Conservation (phyloP, 1,139 yeast species). For the Kurtzmaniella quercitrusa region DNA sequence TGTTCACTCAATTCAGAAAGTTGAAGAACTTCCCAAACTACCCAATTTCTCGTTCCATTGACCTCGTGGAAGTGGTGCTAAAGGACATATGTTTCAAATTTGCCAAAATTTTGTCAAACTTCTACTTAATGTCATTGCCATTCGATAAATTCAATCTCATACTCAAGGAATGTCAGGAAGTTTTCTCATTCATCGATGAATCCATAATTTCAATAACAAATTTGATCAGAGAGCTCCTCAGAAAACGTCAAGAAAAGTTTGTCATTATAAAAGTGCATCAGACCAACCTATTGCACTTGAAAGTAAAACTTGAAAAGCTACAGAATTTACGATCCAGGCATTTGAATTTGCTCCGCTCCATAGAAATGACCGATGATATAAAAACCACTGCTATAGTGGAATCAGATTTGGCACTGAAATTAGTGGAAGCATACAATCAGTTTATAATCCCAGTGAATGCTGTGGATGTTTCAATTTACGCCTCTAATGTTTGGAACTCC, state of each 20-base stretch:
- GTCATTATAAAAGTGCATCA: constrained; percentile 58
- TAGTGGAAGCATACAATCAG: constrained; percentile 30
- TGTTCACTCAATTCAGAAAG: constrained; percentile 64
- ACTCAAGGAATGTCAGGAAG: constrained; percentile 12
- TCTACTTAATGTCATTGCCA: constrained; percentile 24
- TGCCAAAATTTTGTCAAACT: constrained; percentile 16
- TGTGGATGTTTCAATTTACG: constrained; percentile 32
- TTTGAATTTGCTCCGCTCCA: constrained; percentile 39
- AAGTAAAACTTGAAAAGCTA: constrained; percentile 44
- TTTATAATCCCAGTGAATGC: constrained; percentile 24
- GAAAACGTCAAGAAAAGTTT: constrained; percentile 73
- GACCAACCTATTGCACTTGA: constrained; percentile 36
- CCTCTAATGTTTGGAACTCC: constrained; percentile 28
- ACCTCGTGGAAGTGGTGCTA: constrained; percentile 57
- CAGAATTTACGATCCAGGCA: constrained; percentile 50
- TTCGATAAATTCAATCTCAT: constrained; percentile 19
- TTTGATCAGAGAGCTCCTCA: constrained; percentile 66
- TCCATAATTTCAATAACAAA: constrained; percentile 36
- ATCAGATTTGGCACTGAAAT: constrained; percentile 14
- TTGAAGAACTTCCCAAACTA: constrained; percentile 53
- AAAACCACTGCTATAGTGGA: constrained; percentile 7
- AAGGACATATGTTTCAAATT: constrained; percentile 28
- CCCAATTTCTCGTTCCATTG: constrained; percentile 62
- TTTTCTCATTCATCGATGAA: constrained; percentile 26
- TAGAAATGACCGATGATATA: constrained; percentile 29